A percentile compares a stretch with the other conserved stretches of the same genome.
Evolutionary conservation across 306 rosid genomes (phyloP).

Genomic region (Lithocarpus polystachyus): DNA sequence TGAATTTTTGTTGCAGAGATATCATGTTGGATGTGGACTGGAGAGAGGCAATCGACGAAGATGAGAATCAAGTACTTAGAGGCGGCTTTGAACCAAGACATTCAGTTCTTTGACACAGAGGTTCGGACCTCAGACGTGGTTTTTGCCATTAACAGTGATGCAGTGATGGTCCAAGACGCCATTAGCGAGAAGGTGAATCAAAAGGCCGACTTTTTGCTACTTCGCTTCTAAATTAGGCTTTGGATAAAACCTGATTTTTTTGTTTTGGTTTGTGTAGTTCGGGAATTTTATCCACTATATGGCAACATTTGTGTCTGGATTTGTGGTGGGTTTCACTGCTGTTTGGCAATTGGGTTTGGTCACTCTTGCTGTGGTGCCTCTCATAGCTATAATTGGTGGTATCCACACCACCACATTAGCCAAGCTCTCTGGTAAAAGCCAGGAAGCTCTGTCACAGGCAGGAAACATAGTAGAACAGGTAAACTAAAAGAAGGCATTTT

Average conservation of each 20-base stretch:
- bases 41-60: slow-evolving; percentile 91
- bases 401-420: slow-evolving; percentile 79
- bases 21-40: slow-evolving; percentile 99
- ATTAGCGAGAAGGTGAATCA: slow-evolving; percentile 89
- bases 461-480: slow-evolving; percentile 97
- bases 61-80: slow-evolving; percentile 94
- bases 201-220: neutral
- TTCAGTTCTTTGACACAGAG: slow-evolving; percentile 83
- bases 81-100: slow-evolving; percentile 87
- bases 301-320: slow-evolving; percentile 98
- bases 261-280: slow-evolving; percentile 53
- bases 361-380: slow-evolving; percentile 92
- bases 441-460: slow-evolving; percentile 86
- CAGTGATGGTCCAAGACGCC: slow-evolving; percentile 98
- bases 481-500: neutral
- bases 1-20: slow-evolving; percentile 59
- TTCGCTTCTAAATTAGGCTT: neutral
- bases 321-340: slow-evolving; percentile 93
- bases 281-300: slow-evolving; percentile 95
- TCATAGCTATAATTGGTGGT: slow-evolving; percentile 89
- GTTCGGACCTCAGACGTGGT: slow-evolving; percentile 96
- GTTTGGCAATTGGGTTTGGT: slow-evolving; percentile 97
- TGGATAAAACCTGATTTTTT: slow-evolving; percentile 13
- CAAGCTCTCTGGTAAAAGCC: slow-evolving; percentile 85
- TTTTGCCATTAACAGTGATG: slow-evolving; percentile 83